Evolutionary conservation across 2,329 filamentous ascomycete genomes (phyloP), one percentile per base, ranked within the genome.

Genomic region (Fusarium pseudograminearum): DNA sequence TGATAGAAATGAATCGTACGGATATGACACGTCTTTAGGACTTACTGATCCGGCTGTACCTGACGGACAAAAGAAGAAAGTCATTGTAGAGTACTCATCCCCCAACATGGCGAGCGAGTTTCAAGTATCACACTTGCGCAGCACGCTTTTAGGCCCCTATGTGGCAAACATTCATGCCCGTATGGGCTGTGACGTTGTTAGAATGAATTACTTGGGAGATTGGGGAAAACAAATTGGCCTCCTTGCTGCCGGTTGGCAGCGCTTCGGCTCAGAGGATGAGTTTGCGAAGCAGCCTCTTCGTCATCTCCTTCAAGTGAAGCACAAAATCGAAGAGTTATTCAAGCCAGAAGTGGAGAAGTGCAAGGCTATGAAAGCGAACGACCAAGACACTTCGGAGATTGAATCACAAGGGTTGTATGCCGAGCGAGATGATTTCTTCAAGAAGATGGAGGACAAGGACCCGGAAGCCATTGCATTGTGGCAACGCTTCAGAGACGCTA

Each of bases 21-120:
- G 74, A 0, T 74, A 74, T 14, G 71, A 76, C n/a, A 42, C 42
- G 0, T 74, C 70, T 0, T 38, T 72, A 3, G 73, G 74, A 0
- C 54, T 73, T 1, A 34, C 26, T 14, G 68, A 75, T 10, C n/a
- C 61, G 10, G 18, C 33, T 10, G 31, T 2, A 5, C 26, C 59
- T 0, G 70, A 74, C 5, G 56, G 70, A 0, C 41, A 22, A 0
- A 64, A 34, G 26, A 76, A 73, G 73, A 80, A 77, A 74, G 80
- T 90, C 18, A 82, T 93, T 30, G 84, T 93, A 54, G 91, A 93
- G 70, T 93, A 91, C 77, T 92, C 89, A 0, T 92, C 89, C 2
- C 91, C 91, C 2, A 93, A 93, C 71, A 91, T 93, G 65, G 90
- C 89, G 16, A 91, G 89, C 70, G 88, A 90, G n/a, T 92, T 92